phyloP scores from a whole-genome alignment of 768 basidiomycete species.

The Kwoniella mangroviensis region DNA sequence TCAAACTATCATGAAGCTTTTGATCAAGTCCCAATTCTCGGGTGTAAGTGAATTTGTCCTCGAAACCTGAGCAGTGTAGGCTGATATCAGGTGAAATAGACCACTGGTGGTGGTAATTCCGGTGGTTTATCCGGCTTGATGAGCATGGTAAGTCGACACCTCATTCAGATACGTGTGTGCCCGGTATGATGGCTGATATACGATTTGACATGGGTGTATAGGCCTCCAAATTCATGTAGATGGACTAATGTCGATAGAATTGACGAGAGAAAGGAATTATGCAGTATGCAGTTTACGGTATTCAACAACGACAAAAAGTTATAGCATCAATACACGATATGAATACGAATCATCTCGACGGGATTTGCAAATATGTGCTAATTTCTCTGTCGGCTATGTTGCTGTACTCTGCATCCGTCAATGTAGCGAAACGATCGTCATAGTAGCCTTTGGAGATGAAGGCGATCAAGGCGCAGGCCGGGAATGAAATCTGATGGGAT shows the following conservation, averaged over 20 bases:
- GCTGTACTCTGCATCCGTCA: too few species aligned
- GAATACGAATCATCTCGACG: background rate
- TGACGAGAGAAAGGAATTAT: background rate
- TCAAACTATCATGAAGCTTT: constrained; percentile 80
- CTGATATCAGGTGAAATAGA: constrained; percentile 32
- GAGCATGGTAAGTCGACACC: constrained; percentile 63
- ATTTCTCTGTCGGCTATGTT: too few species aligned
- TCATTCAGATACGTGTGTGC: too few species aligned
- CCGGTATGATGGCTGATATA: too few species aligned
- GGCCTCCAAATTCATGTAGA: constrained; percentile 33
- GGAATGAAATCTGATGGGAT: too few species aligned
- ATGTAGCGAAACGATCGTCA: too few species aligned
- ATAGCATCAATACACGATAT: background rate
- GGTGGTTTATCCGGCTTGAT: constrained; percentile 64
- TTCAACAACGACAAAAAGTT: background rate
- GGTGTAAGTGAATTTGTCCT: constrained; percentile 37
- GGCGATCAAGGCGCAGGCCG: too few species aligned
- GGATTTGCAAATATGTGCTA: background rate
- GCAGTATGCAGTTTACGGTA: background rate
- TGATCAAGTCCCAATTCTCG: constrained; percentile 62
- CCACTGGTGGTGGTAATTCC: constrained; percentile 68
- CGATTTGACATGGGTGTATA: background rate
- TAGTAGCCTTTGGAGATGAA: too few species aligned
- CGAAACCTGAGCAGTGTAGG: constrained; percentile 60
- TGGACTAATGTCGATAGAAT: background rate